Evolutionary conservation across 2,329 filamentous ascomycete species (phyloP).

Genomic region (Penicillium sp.): DNA sequence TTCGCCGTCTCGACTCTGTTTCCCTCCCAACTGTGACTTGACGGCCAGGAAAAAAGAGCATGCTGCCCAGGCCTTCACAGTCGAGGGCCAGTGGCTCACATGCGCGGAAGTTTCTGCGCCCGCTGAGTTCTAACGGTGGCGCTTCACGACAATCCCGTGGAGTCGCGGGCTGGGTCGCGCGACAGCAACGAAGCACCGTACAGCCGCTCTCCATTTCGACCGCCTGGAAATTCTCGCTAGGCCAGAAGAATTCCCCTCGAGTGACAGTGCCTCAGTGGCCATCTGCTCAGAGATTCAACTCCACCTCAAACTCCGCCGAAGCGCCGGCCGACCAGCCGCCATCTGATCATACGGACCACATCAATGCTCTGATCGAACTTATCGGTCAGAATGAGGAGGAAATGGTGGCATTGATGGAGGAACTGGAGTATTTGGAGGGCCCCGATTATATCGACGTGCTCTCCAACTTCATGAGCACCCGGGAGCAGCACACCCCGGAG

Average conservation of each 20-base stretch:
- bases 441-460: slow-evolving; percentile 30
- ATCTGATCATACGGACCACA: slow-evolving; percentile 22
- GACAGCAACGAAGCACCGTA: slow-evolving; percentile 14
- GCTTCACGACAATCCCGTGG: slow-evolving; percentile 27
- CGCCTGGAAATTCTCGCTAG: not conserved
- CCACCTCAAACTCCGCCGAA: slow-evolving; percentile 26
- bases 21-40: slow-evolving; percentile 9
- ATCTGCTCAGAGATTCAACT: slow-evolving; percentile 21
- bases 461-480: slow-evolving; percentile 30
- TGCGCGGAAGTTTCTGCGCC: slow-evolving; percentile 28
- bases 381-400: slow-evolving; percentile 38
- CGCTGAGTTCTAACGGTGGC: slow-evolving; percentile 18
- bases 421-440: slow-evolving; percentile 33
- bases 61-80: slow-evolving; percentile 36
- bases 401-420: slow-evolving; percentile 35
- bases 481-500: slow-evolving; percentile 34
- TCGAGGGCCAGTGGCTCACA: slow-evolving; percentile 29
- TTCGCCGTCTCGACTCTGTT: slow-evolving; percentile 19
- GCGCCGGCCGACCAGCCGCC: slow-evolving; percentile 15
- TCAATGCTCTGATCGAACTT: slow-evolving; percentile 39
- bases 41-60: slow-evolving; percentile 23
- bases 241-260: not conserved
- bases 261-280: slow-evolving; percentile 8
- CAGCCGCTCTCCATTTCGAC: slow-evolving; percentile 8
- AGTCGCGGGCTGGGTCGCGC: slow-evolving; percentile 22